Percentiles rank a stretch among this genome's conserved stretches.
phyloP scores from a whole-genome alignment of 345 rosid species.

The Citrus maxima region DNA sequence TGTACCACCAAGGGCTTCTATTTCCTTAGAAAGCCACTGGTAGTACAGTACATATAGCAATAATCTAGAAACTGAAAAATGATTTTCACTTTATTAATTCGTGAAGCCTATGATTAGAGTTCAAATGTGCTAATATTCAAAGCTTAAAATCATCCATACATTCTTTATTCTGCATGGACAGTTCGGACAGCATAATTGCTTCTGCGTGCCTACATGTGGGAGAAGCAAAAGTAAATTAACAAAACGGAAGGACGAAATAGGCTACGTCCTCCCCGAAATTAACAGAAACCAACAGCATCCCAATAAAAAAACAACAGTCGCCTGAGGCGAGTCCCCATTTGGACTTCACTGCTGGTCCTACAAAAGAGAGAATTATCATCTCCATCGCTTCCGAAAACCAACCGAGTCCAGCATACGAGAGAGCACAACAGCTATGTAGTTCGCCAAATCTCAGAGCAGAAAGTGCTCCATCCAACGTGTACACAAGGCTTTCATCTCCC shows the following conservation, averaged over 20 bases:
- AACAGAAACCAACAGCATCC: slow-evolving; percentile 45
- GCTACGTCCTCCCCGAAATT: slow-evolving; percentile 17
- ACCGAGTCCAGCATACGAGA: slow-evolving; percentile 39
- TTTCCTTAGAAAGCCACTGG: background rate
- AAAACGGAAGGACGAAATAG: background rate
- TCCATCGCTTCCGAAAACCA: slow-evolving; percentile 47
- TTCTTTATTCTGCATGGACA: background rate
- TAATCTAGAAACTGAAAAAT: background rate
- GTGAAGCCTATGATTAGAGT: background rate
- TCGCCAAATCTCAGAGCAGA: background rate
- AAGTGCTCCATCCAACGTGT: slow-evolving; percentile 39
- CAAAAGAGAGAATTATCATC: slow-evolving; percentile 50
- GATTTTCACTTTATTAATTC: background rate
- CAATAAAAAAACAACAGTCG: slow-evolving; percentile 33
- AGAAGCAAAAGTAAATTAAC: no score
- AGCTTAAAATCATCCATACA: no score
- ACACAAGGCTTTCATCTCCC: slow-evolving; percentile 2
- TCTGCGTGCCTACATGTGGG: background rate
- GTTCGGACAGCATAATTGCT: background rate
- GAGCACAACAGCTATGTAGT: slow-evolving; percentile 19
- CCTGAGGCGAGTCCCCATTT: slow-evolving; percentile 38
- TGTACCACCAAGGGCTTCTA: background rate
- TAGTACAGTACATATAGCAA: background rate
- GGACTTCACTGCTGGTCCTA: slow-evolving; percentile 37
- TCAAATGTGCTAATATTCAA: background rate